Evolutionary conservation across 1,139 yeast species (phyloP), one percentile per base, ranked within the genome.

Genomic region (Debaryomyces robertsiae): DNA sequence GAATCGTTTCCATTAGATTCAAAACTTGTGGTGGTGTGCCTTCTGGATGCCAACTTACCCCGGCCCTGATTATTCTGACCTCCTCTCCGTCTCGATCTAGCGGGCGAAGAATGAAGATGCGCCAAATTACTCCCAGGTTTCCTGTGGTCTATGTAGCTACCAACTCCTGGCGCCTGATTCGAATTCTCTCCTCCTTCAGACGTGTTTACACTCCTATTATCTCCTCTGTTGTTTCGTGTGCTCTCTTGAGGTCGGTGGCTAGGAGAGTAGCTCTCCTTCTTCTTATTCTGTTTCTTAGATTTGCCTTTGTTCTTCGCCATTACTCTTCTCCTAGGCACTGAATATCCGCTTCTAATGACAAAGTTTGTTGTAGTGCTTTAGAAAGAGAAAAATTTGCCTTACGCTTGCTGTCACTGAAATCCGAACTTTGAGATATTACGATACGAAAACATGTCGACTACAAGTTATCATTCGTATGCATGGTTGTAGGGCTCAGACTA

Each of bases 101-200:
- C 63, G n/a, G 70, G 70, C 9, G 65, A 60, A 9, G 68, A 55
- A 37, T 61, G 68, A 18, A 59, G 43, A 42, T 62, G 57, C 9
- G 64, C 62, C 34, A 64, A 50, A 42, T 65, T 66, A 38, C 28
- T 25, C 11, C 57, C 54, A 29, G 55, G 53, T 31, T 49, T 50
- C 27, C 75, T 47, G 45, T 69, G 73, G 45, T 69, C 75, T 27
- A 66, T 63, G 41, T 49, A 67, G 2, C 63, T 60, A 3, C 64
- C 63, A 15, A 53, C 14, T n/a, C 19, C 28, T 5, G 6, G 6
- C 10, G 28, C n/a, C 11, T 9, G 19, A 25, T 22, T 19, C 19
- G 16, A 19, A 1, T 22, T 36, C n/a, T 28, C 30, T 18, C 14
- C n/a, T 2, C 22, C 27, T 2, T 22, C 30, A 6, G 18, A 27